phyloP scores from a whole-genome alignment of 176 grass and related monocot species.

The Carex myosuroides region DNA sequence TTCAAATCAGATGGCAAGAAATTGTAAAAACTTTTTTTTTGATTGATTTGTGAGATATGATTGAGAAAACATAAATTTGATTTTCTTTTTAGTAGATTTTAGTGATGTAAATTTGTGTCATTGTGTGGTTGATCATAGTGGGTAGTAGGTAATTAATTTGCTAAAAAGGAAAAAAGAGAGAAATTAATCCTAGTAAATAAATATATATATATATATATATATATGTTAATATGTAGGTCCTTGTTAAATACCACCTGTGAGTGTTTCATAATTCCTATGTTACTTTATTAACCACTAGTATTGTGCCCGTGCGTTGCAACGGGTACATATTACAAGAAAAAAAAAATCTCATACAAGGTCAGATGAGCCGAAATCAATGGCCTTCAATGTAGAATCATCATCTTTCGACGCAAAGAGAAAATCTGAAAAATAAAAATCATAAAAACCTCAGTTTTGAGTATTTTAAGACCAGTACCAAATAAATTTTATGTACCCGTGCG shows the following conservation, averaged over 20 bases:
- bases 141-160: slow-evolving; percentile 1
- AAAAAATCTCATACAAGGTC: too few relatives aligned
- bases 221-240: not conserved
- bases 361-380: too few relatives aligned
- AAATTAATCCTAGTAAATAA: slow-evolving; percentile 5
- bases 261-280: not conserved
- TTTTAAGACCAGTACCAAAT: too few relatives aligned
- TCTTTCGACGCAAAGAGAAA: too few relatives aligned
- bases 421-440: too few relatives aligned
- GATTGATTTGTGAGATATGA: not conserved
- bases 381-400: too few relatives aligned
- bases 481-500: too few relatives aligned
- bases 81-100: slow-evolving; percentile 9
- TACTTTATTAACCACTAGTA: not conserved
- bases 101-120: slow-evolving; percentile 19
- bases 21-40: slow-evolving; percentile 23
- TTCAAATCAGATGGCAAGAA: slow-evolving; percentile 30
- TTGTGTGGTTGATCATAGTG: slow-evolving; percentile 14
- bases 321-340: too few relatives aligned
- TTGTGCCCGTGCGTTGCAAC: too few relatives aligned
- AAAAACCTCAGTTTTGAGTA: too few relatives aligned
- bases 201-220: not conserved
- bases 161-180: slow-evolving; percentile 3
- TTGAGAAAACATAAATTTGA: slow-evolving; percentile 5
- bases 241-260: not conserved